A percentile compares a stretch with the other conserved stretches of the same genome.
Evolutionary conservation across 2,329 filamentous ascomycete genomes (phyloP).

Genomic region (Hypoxylon sp.): DNA sequence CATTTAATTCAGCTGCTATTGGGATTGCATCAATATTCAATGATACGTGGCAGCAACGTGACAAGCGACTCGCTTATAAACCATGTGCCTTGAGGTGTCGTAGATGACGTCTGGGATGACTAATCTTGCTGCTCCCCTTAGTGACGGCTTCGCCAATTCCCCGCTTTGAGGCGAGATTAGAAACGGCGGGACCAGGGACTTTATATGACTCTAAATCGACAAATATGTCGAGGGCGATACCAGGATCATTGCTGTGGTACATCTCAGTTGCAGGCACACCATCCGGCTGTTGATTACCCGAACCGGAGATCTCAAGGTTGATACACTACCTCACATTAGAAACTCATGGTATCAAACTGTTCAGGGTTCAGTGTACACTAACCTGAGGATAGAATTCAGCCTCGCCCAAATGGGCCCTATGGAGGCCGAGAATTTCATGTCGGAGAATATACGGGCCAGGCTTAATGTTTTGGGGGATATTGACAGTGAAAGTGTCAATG

Average conservation of each 20-base stretch:
- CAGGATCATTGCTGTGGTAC: constrained; percentile 42
- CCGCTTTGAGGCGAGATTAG: constrained; percentile 22
- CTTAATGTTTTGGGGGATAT: constrained; percentile 54
- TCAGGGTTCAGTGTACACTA: constrained; percentile 2
- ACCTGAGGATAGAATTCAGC: constrained; percentile 51
- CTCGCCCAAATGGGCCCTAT: constrained; percentile 44
- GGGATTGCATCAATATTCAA: background rate
- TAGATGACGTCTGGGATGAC: constrained; percentile 14
- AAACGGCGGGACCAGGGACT: constrained; percentile 40
- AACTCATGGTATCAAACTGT: background rate
- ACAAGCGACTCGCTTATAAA: background rate
- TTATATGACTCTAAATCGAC: constrained; percentile 42
- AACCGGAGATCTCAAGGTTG: constrained; percentile 47
- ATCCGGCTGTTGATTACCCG: constrained; percentile 37
- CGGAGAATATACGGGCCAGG: constrained; percentile 49
- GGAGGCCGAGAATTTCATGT: constrained; percentile 51
- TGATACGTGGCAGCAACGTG: background rate
- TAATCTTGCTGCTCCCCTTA: background rate
- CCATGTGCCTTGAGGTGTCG: constrained; percentile 19
- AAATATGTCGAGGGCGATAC: constrained; percentile 44
- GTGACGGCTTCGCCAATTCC: background rate
- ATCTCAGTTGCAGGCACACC: constrained; percentile 39
- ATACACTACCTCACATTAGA: constrained; percentile 43
- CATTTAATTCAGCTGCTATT: too few relatives aligned
- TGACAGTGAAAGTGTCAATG: constrained; percentile 57